Base-by-base conservation (phyloP, 345 rosid genomes). In the Hibiscus tridactylites region DNA sequence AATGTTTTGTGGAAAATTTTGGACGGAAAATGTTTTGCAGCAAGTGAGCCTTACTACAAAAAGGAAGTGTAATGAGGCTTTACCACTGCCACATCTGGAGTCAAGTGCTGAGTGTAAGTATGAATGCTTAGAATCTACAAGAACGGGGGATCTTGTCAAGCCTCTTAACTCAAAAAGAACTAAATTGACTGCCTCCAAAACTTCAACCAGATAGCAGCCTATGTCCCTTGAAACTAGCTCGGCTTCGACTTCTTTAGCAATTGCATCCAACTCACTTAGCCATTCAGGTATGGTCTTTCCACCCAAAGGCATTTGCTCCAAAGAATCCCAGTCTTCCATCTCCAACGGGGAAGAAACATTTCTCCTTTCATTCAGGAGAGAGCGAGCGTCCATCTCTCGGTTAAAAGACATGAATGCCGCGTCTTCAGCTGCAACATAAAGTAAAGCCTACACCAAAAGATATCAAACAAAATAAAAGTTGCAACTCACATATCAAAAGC, bases 341-440 rank as follows among this genome's bases (percentile, higher is more conserved):
- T 82, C 86, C 71, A 76, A 52, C 31, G 78, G 66, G 29, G 58
- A 74, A 50, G 80, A 73, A 59, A 74, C 77, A 75, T 71, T 76
- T 81, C 74, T 76, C 74, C 85, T 81, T 77, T 88, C 97, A 9
- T 60, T 83, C 11, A 61, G 53, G 65, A 86, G 71, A 7, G 84
- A 88, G 60, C 33, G 58, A 73, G 88, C 85, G 74, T 92, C 94
- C 74, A 79, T 79, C 76, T 92, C 84, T 73, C 82, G 75, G 79
- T 87, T 82, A 46, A 75, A 69, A 78, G 87, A 84, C 80, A 83
- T 39, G 65, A 84, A 88, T 42, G 94, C 94, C 83, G 88, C 94
- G 84, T 92, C 97, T 78, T 92, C 97, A 69, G 94, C 96, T 67
- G 97, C 93, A 82, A 90, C 79, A 71, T 80, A 87, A 49, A 92